A percentile compares a stretch with the other conserved stretches of the same genome.
These are phyloP conservation scores for Aspergillus persii DNA, from an alignment of 2,329 filamentous ascomycete species.

Conservation along the genomic window DNA sequence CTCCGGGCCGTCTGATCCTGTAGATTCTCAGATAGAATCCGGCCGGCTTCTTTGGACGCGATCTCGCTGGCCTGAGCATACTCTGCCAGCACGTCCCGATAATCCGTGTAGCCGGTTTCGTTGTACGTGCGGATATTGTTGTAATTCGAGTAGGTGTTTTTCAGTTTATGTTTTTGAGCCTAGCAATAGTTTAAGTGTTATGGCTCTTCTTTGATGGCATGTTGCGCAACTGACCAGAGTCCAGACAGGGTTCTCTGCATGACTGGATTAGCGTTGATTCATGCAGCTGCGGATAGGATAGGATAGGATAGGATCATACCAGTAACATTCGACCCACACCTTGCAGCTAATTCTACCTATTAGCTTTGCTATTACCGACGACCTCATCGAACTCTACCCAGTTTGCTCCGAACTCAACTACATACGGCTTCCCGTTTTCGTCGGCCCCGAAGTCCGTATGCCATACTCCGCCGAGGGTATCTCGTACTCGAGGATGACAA, in stretches of 20 bases:
- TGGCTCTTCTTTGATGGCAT: no score
- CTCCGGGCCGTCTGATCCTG: conserved; percentile 62
- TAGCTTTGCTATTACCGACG: not conserved
- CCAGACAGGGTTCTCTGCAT: conserved; percentile 57
- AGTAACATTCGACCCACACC: conserved; percentile 33
- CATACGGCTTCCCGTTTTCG: conserved; percentile 53
- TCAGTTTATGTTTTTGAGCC: conserved; percentile 58
- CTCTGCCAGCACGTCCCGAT: conserved; percentile 48
- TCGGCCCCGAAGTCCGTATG: conserved; percentile 58
- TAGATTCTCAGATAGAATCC: conserved; percentile 57
- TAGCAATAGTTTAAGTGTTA: not conserved
- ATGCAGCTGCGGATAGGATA: no score
- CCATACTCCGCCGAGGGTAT: conserved; percentile 61
- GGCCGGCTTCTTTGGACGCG: conserved; percentile 55
- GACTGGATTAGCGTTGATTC: not conserved
- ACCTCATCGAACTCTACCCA: conserved; percentile 47
- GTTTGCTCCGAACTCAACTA: conserved; percentile 65
- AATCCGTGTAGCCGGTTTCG: conserved; percentile 55
- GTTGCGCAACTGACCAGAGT: conserved; percentile 28
- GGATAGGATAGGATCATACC: not conserved
- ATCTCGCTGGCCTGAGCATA: conserved; percentile 49
- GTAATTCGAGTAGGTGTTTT: conserved; percentile 59
- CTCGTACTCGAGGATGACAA: conserved; percentile 64
- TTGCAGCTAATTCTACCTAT: conserved; percentile 34
- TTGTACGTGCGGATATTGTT: conserved; percentile 60